Percentiles rank a stretch among this genome's conserved stretches.
Evolutionary conservation across 75 land plant genomes (phyloP).

Genomic region (Picea glauca): DNA sequence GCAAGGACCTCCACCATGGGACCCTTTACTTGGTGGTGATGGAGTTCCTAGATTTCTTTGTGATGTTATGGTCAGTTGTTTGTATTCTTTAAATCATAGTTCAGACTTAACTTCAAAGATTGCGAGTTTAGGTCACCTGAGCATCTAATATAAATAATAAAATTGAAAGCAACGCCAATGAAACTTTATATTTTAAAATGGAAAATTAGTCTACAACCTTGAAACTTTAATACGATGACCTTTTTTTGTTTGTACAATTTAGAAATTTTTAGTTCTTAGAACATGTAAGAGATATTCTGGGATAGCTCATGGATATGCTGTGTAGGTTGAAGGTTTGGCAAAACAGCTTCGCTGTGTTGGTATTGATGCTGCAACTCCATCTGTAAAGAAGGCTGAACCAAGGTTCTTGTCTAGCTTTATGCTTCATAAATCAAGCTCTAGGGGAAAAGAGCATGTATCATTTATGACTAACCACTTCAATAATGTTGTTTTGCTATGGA

Average conservation of each 20-base stretch:
- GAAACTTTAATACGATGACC: neutral
- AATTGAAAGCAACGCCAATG: neutral
- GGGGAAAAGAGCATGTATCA: neutral
- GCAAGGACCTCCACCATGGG: constrained; percentile 94
- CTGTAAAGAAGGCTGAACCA: constrained; percentile 62
- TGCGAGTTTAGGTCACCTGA: neutral
- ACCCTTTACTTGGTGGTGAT: constrained; percentile 78
- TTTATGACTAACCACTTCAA: neutral
- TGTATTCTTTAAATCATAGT: neutral
- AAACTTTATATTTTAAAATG: neutral
- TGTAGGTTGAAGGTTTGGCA: constrained; percentile 96
- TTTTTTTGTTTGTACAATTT: neutral
- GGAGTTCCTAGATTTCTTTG: constrained; percentile 90
- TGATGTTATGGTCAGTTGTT: constrained; percentile 85
- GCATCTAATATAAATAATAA: neutral
- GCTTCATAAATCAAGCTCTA: neutral
- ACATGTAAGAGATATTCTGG: neutral
- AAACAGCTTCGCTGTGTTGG: constrained; percentile 94
- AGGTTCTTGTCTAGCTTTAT: constrained; percentile 41
- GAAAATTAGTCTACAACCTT: neutral
- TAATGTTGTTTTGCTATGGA: neutral
- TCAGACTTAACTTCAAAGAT: neutral
- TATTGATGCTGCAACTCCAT: constrained; percentile 89
- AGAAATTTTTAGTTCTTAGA: neutral
- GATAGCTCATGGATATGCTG: neutral